Evolutionary conservation across 306 rosid genomes (phyloP).

Genomic region (Prunus davidiana): DNA sequence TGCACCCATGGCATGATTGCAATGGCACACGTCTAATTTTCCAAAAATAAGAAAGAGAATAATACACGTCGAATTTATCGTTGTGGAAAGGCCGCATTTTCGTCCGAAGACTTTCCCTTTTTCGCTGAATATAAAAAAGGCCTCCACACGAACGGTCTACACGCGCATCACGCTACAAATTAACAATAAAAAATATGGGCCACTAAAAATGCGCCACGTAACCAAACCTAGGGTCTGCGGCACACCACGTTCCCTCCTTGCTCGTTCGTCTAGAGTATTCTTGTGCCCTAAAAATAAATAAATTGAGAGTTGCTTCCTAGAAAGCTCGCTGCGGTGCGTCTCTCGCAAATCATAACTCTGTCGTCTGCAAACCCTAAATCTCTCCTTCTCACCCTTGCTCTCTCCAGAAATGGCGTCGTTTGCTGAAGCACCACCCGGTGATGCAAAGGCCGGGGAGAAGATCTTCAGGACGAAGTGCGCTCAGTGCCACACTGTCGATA

Average conservation of each 20-base stretch:
- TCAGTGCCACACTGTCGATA: constrained; percentile 87
- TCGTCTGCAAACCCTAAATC: neutral
- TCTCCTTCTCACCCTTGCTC: neutral
- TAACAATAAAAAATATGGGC: neutral
- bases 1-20: neutral
- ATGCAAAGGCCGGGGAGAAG: constrained; percentile 59
- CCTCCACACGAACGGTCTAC: neutral
- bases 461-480: constrained; percentile 87
- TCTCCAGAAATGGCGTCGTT: constrained; percentile 65
- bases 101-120: neutral
- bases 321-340: neutral
- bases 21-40: neutral
- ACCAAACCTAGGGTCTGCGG: neutral
- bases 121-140: neutral
- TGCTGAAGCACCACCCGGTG: constrained; percentile 72
- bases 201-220: constrained; percentile 9
- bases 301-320: neutral
- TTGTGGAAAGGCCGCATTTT: neutral
- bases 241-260: neutral
- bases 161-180: neutral
- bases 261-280: constrained; percentile 22
- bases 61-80: neutral
- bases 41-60: no score
- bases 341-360: neutral
- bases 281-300: neutral